A percentile compares a stretch with the other conserved stretches of the same genome.
These are phyloP conservation scores for Cunninghamia lanceolata DNA, from an alignment of 75 land plant species.

Conservation along the genomic window DNA sequence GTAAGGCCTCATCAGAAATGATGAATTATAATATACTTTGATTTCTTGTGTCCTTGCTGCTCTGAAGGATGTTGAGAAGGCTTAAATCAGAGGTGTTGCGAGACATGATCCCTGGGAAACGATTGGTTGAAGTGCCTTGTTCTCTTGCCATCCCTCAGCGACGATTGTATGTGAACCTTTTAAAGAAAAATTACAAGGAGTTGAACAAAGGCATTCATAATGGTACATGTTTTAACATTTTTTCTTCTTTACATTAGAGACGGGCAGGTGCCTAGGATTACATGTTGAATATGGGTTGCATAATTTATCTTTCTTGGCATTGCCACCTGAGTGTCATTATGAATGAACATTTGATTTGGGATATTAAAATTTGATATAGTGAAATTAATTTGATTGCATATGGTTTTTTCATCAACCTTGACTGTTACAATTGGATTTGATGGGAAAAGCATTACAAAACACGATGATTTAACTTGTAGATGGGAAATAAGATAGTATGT, in stretches of 20 bases:
- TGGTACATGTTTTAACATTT: conserved; percentile 17
- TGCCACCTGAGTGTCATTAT: not conserved
- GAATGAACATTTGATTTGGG: not conserved
- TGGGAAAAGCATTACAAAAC: not conserved
- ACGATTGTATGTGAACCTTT: conserved; percentile 23
- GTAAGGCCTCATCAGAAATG: not conserved
- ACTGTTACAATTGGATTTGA: not conserved
- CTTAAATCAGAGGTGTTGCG: conserved; percentile 30
- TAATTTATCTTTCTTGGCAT: not conserved
- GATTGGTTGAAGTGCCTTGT: conserved; percentile 30
- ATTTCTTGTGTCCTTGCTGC: not conserved
- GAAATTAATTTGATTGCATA: not conserved
- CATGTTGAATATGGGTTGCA: not conserved
- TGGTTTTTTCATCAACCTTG: not conserved
- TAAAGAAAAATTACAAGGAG: conserved; percentile 35
- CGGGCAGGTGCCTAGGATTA: not conserved
- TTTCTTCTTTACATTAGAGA: not conserved
- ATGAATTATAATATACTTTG: conserved; percentile 6
- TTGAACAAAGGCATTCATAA: conserved; percentile 29
- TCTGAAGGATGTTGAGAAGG: conserved; percentile 35
- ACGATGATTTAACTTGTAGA: not conserved
- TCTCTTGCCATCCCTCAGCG: conserved; percentile 31
- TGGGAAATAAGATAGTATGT: not conserved
- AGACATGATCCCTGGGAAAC: conserved; percentile 34
- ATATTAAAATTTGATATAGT: not conserved